phyloP scores from a whole-genome alignment of 2,329 filamentous ascomycete genomes.

The Ophiocordyceps polyrhachis-furcata region DNA sequence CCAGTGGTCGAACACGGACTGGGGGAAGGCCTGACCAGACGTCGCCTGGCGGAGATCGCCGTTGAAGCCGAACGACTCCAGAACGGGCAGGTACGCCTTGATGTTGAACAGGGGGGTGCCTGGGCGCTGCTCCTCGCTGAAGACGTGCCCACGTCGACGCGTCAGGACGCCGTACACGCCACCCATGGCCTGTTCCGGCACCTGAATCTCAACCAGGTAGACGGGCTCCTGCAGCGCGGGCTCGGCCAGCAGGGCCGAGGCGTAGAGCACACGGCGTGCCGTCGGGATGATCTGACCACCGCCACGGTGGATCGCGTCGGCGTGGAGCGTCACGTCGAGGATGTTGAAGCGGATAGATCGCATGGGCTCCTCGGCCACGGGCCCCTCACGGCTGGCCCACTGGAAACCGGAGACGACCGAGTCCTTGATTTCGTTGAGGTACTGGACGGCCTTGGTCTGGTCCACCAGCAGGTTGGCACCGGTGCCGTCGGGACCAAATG shows the following conservation, averaged over 20 bases:
- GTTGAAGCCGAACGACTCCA: slow-evolving; percentile 98
- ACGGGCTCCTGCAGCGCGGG: slow-evolving; percentile 90
- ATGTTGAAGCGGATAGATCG: slow-evolving; percentile 96
- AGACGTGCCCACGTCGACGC: slow-evolving; percentile 96
- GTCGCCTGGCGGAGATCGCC: slow-evolving; percentile 86
- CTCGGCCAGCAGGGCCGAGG: slow-evolving; percentile 74
- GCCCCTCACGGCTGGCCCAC: slow-evolving; percentile 96
- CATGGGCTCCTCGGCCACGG: slow-evolving; percentile 96
- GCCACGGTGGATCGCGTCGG: slow-evolving; percentile 99
- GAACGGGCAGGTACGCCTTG: slow-evolving; percentile 92
- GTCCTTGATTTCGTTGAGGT: slow-evolving; percentile 99
- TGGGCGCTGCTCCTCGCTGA: slow-evolving; percentile 92
- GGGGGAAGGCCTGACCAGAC: slow-evolving; percentile 95
- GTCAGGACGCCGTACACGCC: slow-evolving; percentile 99
- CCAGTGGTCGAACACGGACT: slow-evolving; percentile 98
- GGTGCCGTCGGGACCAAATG: slow-evolving; percentile 93
- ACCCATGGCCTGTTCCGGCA: slow-evolving; percentile 96
- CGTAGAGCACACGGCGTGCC: slow-evolving; percentile 92
- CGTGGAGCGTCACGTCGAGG: slow-evolving; percentile 97
- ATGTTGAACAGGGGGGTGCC: slow-evolving; percentile 99
- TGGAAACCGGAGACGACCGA: slow-evolving; percentile 99
- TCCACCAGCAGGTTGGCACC: slow-evolving; percentile 98
- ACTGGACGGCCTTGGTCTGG: slow-evolving; percentile 99
- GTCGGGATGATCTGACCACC: slow-evolving; percentile 98
- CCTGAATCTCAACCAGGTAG: slow-evolving; percentile 98